Evolutionary conservation across 352 stramenopile species (phyloP).

Genomic region (Globisporangium irregulare): DNA sequence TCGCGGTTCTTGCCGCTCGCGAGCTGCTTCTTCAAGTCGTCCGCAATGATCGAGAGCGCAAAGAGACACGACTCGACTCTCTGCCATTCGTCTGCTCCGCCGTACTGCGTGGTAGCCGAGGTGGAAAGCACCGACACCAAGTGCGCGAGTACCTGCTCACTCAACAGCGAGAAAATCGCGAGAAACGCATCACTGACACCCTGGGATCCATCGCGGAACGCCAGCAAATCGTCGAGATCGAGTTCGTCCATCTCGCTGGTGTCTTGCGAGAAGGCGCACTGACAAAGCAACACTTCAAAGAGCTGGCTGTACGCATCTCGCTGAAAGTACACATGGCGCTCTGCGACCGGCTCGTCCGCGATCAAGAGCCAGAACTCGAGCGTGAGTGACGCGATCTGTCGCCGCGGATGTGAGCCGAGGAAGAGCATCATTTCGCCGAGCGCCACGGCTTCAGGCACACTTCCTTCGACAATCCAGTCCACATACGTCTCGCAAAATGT

Average conservation of each 20-base stretch:
- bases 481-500: conserved; percentile 71
- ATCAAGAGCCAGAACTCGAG: conserved; percentile 75
- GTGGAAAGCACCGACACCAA: conserved; percentile 31
- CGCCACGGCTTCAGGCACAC: conserved; percentile 33
- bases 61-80: conserved; percentile 56
- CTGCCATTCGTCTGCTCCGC: conserved; percentile 36
- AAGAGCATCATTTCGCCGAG: conserved; percentile 59
- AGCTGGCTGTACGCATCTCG: conserved; percentile 52
- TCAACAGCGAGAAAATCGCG: conserved; percentile 52
- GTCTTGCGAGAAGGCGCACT: conserved; percentile 51
- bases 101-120: neutral
- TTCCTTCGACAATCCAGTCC: conserved; percentile 62
- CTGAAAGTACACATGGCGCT: conserved; percentile 52
- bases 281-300: conserved; percentile 55
- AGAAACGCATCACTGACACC: conserved; percentile 55
- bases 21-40: conserved; percentile 59
- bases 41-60: conserved; percentile 46
- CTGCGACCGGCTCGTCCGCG: conserved; percentile 62
- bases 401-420: conserved; percentile 50
- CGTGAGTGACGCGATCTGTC: conserved; percentile 69
- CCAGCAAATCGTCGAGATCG: conserved; percentile 53
- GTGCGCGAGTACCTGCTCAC: conserved; percentile 42
- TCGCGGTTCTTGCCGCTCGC: conserved; percentile 16
- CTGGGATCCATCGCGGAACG: conserved; percentile 59
- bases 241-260: conserved; percentile 52